Percentiles rank a stretch among this genome's conserved stretches.
These are phyloP conservation scores for Ichthyophthirius multifiliis DNA, from an alignment of 169 alveolate species.

Conservation along the genomic window DNA sequence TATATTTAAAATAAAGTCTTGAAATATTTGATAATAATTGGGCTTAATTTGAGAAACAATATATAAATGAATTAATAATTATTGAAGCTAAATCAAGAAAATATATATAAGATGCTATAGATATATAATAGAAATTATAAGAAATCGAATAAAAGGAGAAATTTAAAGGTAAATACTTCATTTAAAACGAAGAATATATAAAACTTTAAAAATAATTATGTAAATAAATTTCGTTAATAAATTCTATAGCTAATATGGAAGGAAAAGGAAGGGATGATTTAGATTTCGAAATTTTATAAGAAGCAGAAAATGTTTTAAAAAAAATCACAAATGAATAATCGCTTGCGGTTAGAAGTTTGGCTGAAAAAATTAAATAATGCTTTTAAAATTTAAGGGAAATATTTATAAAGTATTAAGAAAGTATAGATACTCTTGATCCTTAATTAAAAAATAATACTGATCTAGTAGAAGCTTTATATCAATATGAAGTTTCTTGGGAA, in stretches of 20 bases:
- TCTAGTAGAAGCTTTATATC: constrained; percentile 54
- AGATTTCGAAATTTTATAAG: constrained; percentile 48
- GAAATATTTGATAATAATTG: constrained; percentile 65
- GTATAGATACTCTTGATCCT: constrained; percentile 82
- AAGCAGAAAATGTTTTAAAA: constrained; percentile 67
- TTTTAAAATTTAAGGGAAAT: constrained; percentile 50
- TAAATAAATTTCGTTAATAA: constrained; percentile 53
- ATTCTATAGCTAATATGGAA: constrained; percentile 76
- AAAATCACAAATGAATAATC: constrained; percentile 52
- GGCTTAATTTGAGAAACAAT: constrained; percentile 64
- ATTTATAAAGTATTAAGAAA: constrained; percentile 59
- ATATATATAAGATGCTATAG: neutral
- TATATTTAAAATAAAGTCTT: constrained; percentile 40
- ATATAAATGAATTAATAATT: neutral
- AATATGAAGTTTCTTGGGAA: constrained; percentile 72
- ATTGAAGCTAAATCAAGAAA: neutral
- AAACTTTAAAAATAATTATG: neutral
- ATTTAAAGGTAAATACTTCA: neutral
- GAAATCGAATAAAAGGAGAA: neutral
- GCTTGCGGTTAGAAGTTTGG: constrained; percentile 62
- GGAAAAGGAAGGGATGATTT: constrained; percentile 82
- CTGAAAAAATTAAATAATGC: constrained; percentile 57
- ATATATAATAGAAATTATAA: neutral
- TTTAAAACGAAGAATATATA: neutral
- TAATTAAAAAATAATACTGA: constrained; percentile 70